A percentile compares a stretch with the other conserved stretches of the same genome.
phyloP scores from a whole-genome alignment of 805 yeast genomes.

The Hanseniaspora vineae region DNA sequence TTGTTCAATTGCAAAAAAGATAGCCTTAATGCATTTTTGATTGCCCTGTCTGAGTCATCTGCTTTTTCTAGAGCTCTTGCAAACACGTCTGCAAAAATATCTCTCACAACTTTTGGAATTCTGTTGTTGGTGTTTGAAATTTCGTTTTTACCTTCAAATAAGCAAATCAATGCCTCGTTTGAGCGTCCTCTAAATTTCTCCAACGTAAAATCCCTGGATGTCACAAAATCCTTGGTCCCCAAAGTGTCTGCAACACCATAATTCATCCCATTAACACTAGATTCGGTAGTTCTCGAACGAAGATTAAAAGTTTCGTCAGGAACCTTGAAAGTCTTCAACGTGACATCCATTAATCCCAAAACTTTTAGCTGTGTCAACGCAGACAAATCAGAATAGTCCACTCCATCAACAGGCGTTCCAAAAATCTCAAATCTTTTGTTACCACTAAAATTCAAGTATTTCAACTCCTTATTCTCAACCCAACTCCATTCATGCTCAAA shows the following conservation, averaged over 20 bases:
- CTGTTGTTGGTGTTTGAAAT: constrained; percentile 41
- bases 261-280: constrained; percentile 59
- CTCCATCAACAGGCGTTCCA: constrained; percentile 39
- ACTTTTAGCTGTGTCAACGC: constrained; percentile 56
- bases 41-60: constrained; percentile 32
- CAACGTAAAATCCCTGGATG: constrained; percentile 72
- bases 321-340: constrained; percentile 73
- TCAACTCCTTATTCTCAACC: constrained; percentile 68
- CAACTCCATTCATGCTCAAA: constrained; percentile 98
- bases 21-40: constrained; percentile 67
- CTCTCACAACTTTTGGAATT: constrained; percentile 61
- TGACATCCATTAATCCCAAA: constrained; percentile 89
- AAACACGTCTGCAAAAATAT: constrained; percentile 56
- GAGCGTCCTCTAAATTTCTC: constrained; percentile 80
- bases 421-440: constrained; percentile 85
- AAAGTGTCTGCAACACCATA: constrained; percentile 88
- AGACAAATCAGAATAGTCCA: constrained; percentile 45
- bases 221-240: constrained; percentile 51
- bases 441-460: constrained; percentile 81
- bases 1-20: constrained; percentile 71
- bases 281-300: constrained; percentile 83
- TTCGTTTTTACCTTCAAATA: constrained; percentile 71
- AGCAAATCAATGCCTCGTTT: constrained; percentile 66
- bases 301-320: constrained; percentile 79
- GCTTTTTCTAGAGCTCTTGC: constrained; percentile 28